These are phyloP conservation scores for Thielaviopsis punctulata DNA, from an alignment of 2,329 filamentous ascomycete species.

Conservation along the genomic window DNA sequence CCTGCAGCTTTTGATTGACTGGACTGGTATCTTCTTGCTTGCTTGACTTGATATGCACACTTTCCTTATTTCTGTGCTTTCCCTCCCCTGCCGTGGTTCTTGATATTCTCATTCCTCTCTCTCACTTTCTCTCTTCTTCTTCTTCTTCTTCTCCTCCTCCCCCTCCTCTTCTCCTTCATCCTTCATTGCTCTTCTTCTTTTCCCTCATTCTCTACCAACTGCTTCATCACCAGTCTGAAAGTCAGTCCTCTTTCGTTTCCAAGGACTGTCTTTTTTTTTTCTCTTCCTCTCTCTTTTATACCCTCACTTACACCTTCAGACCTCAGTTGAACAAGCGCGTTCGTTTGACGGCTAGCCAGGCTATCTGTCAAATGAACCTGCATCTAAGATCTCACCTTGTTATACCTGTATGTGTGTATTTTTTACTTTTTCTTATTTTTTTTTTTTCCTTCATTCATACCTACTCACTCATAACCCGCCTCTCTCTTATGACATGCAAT, in stretches of 20 bases:
- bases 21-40: background rate
- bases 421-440: too few species aligned
- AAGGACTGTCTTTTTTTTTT: slow-evolving; percentile 9
- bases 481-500: background rate
- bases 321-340: slow-evolving; percentile 42
- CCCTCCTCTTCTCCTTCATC: slow-evolving; percentile 11
- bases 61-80: slow-evolving; percentile 4
- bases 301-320: slow-evolving; percentile 7
- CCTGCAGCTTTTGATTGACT: background rate
- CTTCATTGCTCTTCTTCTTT: slow-evolving; percentile 7
- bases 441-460: too few species aligned
- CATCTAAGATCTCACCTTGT: slow-evolving; percentile 46
- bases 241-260: background rate
- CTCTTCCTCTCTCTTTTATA: slow-evolving; percentile 14
- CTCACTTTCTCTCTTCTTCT: slow-evolving; percentile 11
- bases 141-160: too few species aligned
- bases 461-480: background rate
- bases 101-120: slow-evolving; percentile 14
- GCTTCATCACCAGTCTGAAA: background rate
- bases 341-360: slow-evolving; percentile 66
- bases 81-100: background rate
- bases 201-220: background rate
- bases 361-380: slow-evolving; percentile 98
- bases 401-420: slow-evolving; percentile 22
- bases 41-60: slow-evolving; percentile 12